Evolutionary conservation across 2,329 filamentous ascomycete genomes (phyloP).

Genomic region (Rutstroemia sp.): DNA sequence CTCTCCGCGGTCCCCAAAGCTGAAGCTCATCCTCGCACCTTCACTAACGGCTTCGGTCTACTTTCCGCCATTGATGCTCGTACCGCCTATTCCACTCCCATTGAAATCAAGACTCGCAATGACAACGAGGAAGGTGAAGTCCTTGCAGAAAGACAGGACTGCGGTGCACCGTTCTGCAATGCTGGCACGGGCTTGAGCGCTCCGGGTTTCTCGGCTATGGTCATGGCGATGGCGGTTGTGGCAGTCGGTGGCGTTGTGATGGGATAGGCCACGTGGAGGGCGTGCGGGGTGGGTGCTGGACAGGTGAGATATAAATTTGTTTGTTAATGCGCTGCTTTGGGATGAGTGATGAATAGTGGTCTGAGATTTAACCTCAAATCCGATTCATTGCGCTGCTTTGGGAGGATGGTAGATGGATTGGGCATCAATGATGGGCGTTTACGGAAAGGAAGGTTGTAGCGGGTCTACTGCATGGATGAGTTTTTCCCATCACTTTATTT

Average conservation of each 20-base stretch:
- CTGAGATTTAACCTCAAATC: too few relatives aligned
- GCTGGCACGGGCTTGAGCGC: background rate
- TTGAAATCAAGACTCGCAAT: background rate
- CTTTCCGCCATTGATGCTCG: background rate
- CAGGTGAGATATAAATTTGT: background rate
- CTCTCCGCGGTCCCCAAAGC: background rate
- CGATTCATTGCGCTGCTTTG: too few relatives aligned
- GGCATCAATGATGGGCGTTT: too few relatives aligned
- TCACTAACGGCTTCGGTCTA: background rate
- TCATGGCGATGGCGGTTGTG: background rate
- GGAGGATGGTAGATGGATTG: too few relatives aligned
- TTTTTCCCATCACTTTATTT: too few relatives aligned
- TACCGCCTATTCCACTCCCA: background rate
- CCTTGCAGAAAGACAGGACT: background rate
- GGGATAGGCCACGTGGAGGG: background rate
- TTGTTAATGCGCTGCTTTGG: background rate
- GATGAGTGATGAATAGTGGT: too few relatives aligned
- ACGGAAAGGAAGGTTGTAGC: too few relatives aligned
- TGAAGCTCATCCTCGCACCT: background rate
- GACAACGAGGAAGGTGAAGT: background rate
- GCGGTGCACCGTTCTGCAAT: background rate
- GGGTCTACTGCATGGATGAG: too few relatives aligned
- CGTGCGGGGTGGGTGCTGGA: background rate
- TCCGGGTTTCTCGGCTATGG: background rate
- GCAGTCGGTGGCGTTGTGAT: background rate